phyloP scores from a whole-genome alignment of 2,329 filamentous ascomycete genomes.

The Colletotrichum acutatum region DNA sequence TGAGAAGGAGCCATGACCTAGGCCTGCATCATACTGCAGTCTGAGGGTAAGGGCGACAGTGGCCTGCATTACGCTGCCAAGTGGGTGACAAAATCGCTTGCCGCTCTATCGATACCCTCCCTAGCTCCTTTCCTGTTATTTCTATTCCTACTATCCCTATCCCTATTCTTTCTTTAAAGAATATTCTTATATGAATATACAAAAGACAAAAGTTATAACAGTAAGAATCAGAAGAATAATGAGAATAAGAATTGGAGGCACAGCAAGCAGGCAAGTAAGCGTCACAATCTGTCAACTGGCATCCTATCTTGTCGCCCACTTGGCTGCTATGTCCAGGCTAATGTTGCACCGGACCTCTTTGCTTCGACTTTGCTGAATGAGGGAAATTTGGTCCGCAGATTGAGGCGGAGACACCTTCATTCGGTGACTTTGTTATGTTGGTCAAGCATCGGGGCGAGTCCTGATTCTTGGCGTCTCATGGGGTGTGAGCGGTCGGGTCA shows the following conservation, averaged over 20 bases:
- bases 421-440: background rate
- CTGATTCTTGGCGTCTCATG: conserved; percentile 27
- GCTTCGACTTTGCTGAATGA: conserved; percentile 2
- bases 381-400: conserved; percentile 1
- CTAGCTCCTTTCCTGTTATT: no score
- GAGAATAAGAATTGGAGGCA: no score
- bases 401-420: background rate
- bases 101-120: no score
- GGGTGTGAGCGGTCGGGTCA: conserved; percentile 8
- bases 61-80: background rate
- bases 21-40: background rate
- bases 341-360: background rate
- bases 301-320: no score
- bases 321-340: background rate
- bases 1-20: background rate
- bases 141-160: no score
- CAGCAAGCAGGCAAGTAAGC: no score
- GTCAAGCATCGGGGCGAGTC: background rate
- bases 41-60: background rate
- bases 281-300: no score
- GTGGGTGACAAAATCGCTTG: no score
- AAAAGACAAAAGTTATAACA: no score
- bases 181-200: no score
- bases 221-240: no score
- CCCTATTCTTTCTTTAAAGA: no score